These are phyloP conservation scores for Stachybotrys elegans DNA, from an alignment of 2,329 filamentous ascomycete species.

Conservation along the genomic window DNA sequence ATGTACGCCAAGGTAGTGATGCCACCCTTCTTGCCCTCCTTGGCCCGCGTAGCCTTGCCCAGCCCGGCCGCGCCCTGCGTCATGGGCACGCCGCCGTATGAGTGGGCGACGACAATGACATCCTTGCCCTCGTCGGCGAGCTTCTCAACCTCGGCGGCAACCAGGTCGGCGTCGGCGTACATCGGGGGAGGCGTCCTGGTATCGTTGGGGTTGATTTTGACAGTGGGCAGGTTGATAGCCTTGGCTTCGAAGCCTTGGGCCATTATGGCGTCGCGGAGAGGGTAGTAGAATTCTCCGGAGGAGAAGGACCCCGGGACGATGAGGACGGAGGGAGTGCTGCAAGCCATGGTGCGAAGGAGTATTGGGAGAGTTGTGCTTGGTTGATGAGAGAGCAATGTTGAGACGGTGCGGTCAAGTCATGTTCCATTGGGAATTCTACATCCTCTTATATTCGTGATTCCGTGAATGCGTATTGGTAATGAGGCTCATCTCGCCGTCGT, in stretches of 20 bases:
- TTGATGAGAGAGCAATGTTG: no score
- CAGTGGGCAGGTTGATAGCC: background rate
- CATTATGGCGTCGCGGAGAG: background rate
- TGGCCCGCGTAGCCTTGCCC: constrained; percentile 24
- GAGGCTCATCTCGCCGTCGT: no score
- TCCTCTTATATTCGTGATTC: no score
- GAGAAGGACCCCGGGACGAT: constrained; percentile 2
- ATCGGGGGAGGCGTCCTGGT: constrained; percentile 13
- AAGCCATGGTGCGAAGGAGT: no score
- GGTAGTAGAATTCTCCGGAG: background rate
- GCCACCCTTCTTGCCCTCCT: constrained; percentile 29
- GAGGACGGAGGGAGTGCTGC: background rate
- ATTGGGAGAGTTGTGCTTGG: no score
- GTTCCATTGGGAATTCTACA: no score
- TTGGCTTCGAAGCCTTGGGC: constrained; percentile 1
- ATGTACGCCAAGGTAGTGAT: constrained; percentile 26
- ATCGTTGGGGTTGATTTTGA: background rate
- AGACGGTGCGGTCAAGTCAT: no score
- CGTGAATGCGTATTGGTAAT: no score
- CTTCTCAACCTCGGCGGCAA: constrained; percentile 22
- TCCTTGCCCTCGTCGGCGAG: constrained; percentile 24
- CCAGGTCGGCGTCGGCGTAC: constrained; percentile 28
- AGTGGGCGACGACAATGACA: constrained; percentile 5
- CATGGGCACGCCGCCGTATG: constrained; percentile 3
- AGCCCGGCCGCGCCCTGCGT: constrained; percentile 26